Evolutionary conservation across 1,284 basidiomycete species (phyloP), one percentile per base, ranked within the genome.

Genomic region (Rhodotorula sp.): DNA sequence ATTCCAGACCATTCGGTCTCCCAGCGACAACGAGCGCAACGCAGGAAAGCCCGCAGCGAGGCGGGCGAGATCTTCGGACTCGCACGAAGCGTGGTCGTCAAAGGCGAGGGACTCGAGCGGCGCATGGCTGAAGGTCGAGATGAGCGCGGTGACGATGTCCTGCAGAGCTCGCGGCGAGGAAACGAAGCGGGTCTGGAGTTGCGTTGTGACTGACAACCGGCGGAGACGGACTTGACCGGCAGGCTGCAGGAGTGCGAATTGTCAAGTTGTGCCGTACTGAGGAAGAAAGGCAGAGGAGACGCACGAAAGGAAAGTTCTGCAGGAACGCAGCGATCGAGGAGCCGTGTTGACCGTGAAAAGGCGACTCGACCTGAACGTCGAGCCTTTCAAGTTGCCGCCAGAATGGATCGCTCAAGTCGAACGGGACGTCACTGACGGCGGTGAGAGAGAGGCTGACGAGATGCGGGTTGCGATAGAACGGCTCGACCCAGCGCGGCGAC

Each of bases 1-100:
- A 9, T 61, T 4, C 66, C 66, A 67, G 14, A 52, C 27, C 4
- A 27, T 62, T 25, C 66, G 14, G 55, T 62, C 54, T 3, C 60
- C 48, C 5, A 67, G 42, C 21, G 46, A 23, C 17, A 67, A 42
- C 25, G 13, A 16, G 12, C 17, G 14, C 9, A 67, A 42, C 2
- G n/a, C 13, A 4, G 60, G 60, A 7, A 67, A 67, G 5, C 55
- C 48, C 16, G 45, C 12, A 1, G 60, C 54, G 48, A 67, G 66
- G 4, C 10, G n/a, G 12, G 49, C 41, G 8, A 67, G 41, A 10
- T 62, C 61, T 10, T 42, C 25, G 3, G 66, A 25, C 13, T n/a
- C 10, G n/a, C 25, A 45, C 1, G 42, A 9, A 3, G 49, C 41
- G 41, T 44, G 46, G 14, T 62, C 66, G 60, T 67, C 66, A 12